Conservation (phyloP, 1,284 basidiomycete genomes). For the Sphagnurus paluster region DNA sequence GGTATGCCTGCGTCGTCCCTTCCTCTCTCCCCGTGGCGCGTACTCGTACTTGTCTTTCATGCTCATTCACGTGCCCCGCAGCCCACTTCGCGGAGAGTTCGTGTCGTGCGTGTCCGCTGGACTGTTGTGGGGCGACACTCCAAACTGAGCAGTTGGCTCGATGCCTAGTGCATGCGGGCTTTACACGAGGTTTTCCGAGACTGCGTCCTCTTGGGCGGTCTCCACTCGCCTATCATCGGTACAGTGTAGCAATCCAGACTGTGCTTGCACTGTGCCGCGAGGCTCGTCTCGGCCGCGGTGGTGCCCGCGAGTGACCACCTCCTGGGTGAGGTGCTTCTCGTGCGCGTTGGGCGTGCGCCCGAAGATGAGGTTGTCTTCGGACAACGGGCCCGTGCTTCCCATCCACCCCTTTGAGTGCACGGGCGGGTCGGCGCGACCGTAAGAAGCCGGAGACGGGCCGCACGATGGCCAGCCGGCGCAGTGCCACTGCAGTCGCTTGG, state of each 20-base stretch:
- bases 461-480: neutral
- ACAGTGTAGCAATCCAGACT: no score
- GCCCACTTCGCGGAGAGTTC: slow-evolving; percentile 83
- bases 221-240: no score
- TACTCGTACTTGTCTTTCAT: neutral
- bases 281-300: no score
- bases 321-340: slow-evolving; percentile 53
- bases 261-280: no score
- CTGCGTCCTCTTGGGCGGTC: no score
- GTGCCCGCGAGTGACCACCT: slow-evolving; percentile 39
- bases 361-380: no score
- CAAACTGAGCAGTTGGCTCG: slow-evolving; percentile 80
- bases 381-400: slow-evolving; percentile 48
- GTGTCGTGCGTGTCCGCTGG: slow-evolving; percentile 80
- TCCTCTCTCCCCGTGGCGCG: neutral
- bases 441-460: slow-evolving; percentile 21
- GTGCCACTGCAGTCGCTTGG: no score
- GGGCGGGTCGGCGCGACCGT: slow-evolving; percentile 49
- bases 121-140: no score
- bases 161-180: slow-evolving; percentile 86
- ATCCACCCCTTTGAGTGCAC: slow-evolving; percentile 47
- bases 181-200: no score
- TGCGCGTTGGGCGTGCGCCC: slow-evolving; percentile 50
- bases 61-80: slow-evolving; percentile 23
- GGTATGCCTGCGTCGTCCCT: slow-evolving; percentile 58